These are phyloP conservation scores for Theileria annulata DNA, from an alignment of 169 alveolate species.

Conservation along the genomic window DNA sequence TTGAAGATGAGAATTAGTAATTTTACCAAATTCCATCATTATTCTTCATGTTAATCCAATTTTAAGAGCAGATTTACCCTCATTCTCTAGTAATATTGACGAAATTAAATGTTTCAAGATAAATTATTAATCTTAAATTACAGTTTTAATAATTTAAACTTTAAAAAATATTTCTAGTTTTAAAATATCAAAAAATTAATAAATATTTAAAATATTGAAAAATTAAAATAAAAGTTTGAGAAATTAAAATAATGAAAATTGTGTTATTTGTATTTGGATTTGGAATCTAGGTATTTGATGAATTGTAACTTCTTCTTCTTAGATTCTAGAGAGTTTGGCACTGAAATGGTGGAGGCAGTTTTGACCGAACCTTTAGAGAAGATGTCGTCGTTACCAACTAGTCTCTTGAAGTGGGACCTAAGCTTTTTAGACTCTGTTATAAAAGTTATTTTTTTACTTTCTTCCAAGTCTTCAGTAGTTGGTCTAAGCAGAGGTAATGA, in stretches of 20 bases:
- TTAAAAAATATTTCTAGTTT: no score
- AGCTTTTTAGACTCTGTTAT: constrained; percentile 40
- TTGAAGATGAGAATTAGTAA: not conserved
- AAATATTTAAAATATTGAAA: no score
- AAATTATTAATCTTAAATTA: no score
- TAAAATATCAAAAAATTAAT: no score
- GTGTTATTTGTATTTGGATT: constrained; percentile 19
- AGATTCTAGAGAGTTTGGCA: constrained; percentile 29
- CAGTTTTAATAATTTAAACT: no score
- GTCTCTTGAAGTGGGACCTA: constrained; percentile 45
- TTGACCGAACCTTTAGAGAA: constrained; percentile 45
- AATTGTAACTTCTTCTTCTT: constrained; percentile 47
- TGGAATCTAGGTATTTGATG: constrained; percentile 50
- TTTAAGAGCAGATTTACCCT: no score
- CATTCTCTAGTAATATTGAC: no score
- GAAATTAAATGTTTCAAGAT: no score
- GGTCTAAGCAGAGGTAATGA: constrained; percentile 22
- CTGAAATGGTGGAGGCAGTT: constrained; percentile 25
- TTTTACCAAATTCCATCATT: no score
- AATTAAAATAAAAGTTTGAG: no score
- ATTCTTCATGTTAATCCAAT: no score
- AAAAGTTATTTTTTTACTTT: constrained; percentile 40
- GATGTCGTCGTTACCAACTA: constrained; percentile 34
- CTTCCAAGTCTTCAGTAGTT: constrained; percentile 32
- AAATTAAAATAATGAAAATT: not conserved